Evolutionary conservation across 164 flowering plant species (phyloP).

Genomic region (Cinnamomum chago): DNA sequence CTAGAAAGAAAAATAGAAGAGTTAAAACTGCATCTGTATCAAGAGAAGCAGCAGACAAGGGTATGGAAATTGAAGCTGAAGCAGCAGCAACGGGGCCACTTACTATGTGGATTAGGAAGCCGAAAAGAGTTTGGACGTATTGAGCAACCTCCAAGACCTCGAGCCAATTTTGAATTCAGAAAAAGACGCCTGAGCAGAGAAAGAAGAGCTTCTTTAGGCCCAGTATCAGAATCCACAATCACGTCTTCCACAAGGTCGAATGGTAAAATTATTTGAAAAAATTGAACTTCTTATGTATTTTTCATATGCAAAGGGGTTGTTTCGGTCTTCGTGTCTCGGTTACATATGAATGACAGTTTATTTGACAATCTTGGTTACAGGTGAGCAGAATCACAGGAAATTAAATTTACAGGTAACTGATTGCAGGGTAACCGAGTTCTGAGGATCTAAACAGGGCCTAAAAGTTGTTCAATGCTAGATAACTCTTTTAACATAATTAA

Average conservation of each 20-base stretch:
- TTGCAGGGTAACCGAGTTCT: no score
- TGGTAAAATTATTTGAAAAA: slow-evolving; percentile 22
- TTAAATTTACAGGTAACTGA: no score
- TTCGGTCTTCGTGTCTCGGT: no score
- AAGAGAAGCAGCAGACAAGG: slow-evolving; percentile 8
- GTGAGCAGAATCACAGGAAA: no score
- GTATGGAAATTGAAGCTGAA: not conserved
- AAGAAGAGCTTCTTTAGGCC: slow-evolving; percentile 39
- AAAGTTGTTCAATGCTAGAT: no score
- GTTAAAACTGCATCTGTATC: slow-evolving; percentile 7
- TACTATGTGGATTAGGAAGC: slow-evolving; percentile 10
- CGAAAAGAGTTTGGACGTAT: not conserved
- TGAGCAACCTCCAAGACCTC: not conserved
- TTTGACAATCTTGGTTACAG: no score
- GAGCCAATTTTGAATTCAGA: not conserved
- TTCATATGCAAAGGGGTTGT: no score
- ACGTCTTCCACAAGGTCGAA: slow-evolving; percentile 20
- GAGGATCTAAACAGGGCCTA: no score
- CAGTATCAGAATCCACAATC: slow-evolving; percentile 40
- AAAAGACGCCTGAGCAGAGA: slow-evolving; percentile 16
- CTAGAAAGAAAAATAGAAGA: slow-evolving; percentile 15
- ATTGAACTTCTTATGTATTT: no score
- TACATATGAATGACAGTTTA: no score
- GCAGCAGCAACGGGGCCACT: not conserved
- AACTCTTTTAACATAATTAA: no score